phyloP scores from a whole-genome alignment of 768 basidiomycete species.

The Inosperma sp. region DNA sequence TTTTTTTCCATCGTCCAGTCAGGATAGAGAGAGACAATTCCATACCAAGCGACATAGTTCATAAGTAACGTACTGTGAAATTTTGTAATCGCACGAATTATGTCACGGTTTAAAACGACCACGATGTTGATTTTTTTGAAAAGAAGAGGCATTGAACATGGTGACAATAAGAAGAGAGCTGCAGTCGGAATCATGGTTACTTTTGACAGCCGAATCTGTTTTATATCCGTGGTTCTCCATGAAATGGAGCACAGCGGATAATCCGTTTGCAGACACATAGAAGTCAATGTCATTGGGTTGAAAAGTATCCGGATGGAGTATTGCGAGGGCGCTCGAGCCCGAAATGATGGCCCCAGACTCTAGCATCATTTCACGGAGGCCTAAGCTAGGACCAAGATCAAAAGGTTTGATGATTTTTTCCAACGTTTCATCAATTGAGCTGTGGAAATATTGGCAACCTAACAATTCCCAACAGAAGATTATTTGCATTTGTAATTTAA shows the following conservation, averaged over 20 bases:
- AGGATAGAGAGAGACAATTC: neutral
- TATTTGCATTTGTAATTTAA: no score
- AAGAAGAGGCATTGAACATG: neutral
- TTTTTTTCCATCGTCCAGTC: neutral
- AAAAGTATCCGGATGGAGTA: neutral
- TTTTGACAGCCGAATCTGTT: neutral
- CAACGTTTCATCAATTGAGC: no score
- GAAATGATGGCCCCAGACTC: neutral
- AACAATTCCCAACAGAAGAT: no score
- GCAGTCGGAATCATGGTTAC: neutral
- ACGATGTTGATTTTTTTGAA: neutral
- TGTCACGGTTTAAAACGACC: neutral
- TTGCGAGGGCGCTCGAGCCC: neutral
- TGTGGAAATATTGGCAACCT: no score
- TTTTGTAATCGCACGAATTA: no score
- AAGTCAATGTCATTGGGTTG: neutral
- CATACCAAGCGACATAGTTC: neutral
- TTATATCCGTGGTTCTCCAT: neutral
- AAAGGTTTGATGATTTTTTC: no score
- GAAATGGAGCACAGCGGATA: neutral
- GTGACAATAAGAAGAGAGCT: neutral
- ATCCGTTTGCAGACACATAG: neutral
- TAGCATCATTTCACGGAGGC: no score
- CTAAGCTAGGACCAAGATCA: no score
- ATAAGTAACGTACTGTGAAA: no score